These are phyloP conservation scores for Scheffersomyces parashehatae DNA, from an alignment of 1,139 yeast genomes.

Conservation along the genomic window DNA sequence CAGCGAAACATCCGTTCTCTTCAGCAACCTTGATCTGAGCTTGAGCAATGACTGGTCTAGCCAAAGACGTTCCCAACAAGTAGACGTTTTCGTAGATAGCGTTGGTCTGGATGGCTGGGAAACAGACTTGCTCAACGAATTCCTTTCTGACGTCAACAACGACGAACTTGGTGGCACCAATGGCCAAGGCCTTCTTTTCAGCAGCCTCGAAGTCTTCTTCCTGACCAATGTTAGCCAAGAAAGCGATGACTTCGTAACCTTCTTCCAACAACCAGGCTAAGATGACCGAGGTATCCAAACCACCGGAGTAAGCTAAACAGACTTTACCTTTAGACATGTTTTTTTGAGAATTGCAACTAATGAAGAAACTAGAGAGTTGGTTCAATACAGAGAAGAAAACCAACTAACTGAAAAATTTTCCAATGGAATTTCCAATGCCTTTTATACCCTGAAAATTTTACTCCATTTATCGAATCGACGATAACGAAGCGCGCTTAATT, in stretches of 20 bases:
- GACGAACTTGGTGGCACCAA: constrained; percentile 95
- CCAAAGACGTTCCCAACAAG: constrained; percentile 93
- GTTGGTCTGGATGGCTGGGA: constrained; percentile 95
- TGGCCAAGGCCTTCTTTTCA: constrained; percentile 90
- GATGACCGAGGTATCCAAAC: constrained; percentile 96
- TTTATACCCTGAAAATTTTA: constrained; percentile 21
- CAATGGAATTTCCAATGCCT: constrained; percentile 14
- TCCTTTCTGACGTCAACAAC: constrained; percentile 93
- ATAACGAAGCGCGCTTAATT: constrained; percentile 42
- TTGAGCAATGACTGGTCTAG: constrained; percentile 97
- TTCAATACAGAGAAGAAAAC: constrained; percentile 5
- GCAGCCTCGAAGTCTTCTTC: constrained; percentile 99
- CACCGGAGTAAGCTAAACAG: constrained; percentile 98
- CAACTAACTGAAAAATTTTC: constrained; percentile 18
- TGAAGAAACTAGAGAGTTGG: constrained; percentile 1
- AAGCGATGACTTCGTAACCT: constrained; percentile 97
- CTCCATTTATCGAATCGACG: constrained; percentile 13
- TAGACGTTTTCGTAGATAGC: constrained; percentile 98
- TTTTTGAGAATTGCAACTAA: constrained; percentile 2
- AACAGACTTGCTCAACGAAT: constrained; percentile 88
- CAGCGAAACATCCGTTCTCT: constrained; percentile 97
- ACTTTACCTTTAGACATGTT: constrained; percentile 95
- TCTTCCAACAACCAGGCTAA: constrained; percentile 97
- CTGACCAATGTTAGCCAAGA: constrained; percentile 97
- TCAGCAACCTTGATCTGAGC: constrained; percentile 98